phyloP scores from a whole-genome alignment of 2,329 filamentous ascomycete genomes.

The Xylariaceae sp. region DNA sequence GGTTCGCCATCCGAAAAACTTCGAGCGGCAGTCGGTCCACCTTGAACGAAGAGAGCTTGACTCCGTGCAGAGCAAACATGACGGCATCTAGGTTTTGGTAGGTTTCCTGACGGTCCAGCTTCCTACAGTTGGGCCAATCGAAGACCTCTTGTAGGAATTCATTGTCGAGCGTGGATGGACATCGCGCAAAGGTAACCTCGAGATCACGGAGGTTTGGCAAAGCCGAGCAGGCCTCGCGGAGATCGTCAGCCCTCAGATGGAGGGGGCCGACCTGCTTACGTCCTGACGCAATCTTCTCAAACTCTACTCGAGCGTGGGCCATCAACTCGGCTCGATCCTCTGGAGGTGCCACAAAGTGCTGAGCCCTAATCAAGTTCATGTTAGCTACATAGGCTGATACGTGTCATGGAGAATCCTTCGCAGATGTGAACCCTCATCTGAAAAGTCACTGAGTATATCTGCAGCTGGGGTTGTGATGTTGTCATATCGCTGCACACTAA shows the following conservation, averaged over 20 bases:
- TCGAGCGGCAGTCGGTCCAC: constrained; percentile 54
- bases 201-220: constrained; percentile 50
- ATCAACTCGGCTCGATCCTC: constrained; percentile 47
- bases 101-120: constrained; percentile 47
- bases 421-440: not conserved
- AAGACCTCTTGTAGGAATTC: constrained; percentile 48
- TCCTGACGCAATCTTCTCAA: constrained; percentile 46
- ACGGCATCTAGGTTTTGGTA: constrained; percentile 50
- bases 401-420: not conserved
- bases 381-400: constrained; percentile 15
- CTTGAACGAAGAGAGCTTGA: constrained; percentile 47
- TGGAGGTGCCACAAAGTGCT: constrained; percentile 48
- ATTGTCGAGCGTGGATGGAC: constrained; percentile 46
- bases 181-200: constrained; percentile 50
- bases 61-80: constrained; percentile 47
- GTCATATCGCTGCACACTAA: constrained; percentile 1
- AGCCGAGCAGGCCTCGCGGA: constrained; percentile 48
- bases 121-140: constrained; percentile 48
- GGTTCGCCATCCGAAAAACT: constrained; percentile 46
- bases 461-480: not conserved
- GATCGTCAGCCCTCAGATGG: constrained; percentile 44
- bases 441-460: not conserved
- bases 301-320: constrained; percentile 46
- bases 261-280: constrained; percentile 46
- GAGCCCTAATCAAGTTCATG: constrained; percentile 37